These are phyloP conservation scores for Margaritispora aquatica DNA, from an alignment of 495 filamentous ascomycete genomes.

Conservation along the genomic window DNA sequence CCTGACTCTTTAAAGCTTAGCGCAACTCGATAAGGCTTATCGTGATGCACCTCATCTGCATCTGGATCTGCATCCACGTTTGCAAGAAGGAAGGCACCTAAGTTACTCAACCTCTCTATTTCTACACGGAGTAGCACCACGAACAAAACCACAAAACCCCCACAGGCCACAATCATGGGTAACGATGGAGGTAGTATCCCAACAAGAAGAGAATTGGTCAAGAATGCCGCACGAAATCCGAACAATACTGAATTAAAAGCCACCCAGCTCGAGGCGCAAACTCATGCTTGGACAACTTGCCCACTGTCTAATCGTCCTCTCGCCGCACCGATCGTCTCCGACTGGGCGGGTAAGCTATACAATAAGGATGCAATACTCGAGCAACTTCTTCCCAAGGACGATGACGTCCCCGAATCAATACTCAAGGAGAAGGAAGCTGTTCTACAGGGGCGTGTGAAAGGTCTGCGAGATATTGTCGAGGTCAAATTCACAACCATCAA, in stretches of 20 bases:
- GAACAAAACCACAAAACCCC: no score
- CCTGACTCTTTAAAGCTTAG: not conserved
- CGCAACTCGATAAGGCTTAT: conserved; percentile 11
- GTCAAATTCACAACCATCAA: conserved; percentile 58
- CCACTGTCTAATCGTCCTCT: conserved; percentile 76
- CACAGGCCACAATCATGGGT: conserved; percentile 69
- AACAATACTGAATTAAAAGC: conserved; percentile 90
- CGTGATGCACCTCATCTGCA: not conserved
- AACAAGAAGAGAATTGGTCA: conserved; percentile 90
- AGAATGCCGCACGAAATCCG: conserved; percentile 71
- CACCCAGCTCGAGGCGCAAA: conserved; percentile 71
- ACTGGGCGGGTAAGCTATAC: conserved; percentile 80
- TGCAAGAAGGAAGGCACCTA: no score
- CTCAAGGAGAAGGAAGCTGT: conserved; percentile 60
- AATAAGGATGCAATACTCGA: conserved; percentile 90
- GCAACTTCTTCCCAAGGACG: conserved; percentile 63
- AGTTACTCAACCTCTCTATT: no score
- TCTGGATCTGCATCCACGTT: not conserved
- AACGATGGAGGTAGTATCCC: conserved; percentile 96
- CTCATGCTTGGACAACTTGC: conserved; percentile 80
- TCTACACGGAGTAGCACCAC: no score
- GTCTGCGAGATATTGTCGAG: conserved; percentile 82
- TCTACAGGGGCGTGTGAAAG: conserved; percentile 65
- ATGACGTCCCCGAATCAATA: conserved; percentile 30
- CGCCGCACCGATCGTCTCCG: conserved; percentile 70